phyloP scores from a whole-genome alignment of 2,329 filamentous ascomycete genomes.

The Scedosporium apiospermum region DNA sequence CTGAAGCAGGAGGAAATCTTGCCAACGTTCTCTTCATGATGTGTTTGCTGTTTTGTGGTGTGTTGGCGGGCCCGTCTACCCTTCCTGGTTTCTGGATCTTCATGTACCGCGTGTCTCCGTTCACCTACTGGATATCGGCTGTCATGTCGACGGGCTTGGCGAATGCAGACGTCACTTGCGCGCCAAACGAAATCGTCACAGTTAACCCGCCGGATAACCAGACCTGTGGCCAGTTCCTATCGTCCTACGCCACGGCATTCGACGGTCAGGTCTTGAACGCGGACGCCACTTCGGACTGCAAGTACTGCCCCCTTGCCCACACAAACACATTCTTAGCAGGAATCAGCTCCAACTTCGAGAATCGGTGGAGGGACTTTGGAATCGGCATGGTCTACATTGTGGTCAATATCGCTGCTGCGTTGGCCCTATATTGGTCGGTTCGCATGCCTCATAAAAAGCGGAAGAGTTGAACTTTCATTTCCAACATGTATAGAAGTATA shows the following conservation, averaged over 20 bases:
- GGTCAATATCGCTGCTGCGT: constrained; percentile 47
- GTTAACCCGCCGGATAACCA: constrained; percentile 51
- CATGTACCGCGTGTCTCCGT: constrained; percentile 74
- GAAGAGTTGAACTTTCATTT: too few relatives aligned
- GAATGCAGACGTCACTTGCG: constrained; percentile 55
- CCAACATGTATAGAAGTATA: too few relatives aligned
- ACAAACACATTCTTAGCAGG: constrained; percentile 42
- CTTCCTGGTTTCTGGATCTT: constrained; percentile 75
- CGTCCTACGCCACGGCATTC: constrained; percentile 31
- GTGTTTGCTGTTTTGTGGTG: constrained; percentile 65
- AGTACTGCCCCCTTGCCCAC: constrained; percentile 42
- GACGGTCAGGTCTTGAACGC: constrained; percentile 47
- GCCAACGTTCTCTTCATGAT: constrained; percentile 67
- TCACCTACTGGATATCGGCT: constrained; percentile 72
- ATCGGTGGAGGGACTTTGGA: constrained; percentile 62
- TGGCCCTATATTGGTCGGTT: constrained; percentile 46
- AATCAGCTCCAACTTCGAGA: constrained; percentile 41
- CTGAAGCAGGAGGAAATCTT: constrained; percentile 67
- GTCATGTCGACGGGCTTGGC: constrained; percentile 64
- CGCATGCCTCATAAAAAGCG: constrained; percentile 24
- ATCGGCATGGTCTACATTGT: constrained; percentile 49
- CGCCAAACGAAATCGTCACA: constrained; percentile 57
- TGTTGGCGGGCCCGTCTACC: constrained; percentile 52
- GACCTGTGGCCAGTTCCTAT: constrained; percentile 53
- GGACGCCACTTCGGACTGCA: constrained; percentile 38